These are phyloP conservation scores for Tetrapisispora pingtungensis DNA, from an alignment of 805 yeast species.

Conservation along the genomic window DNA sequence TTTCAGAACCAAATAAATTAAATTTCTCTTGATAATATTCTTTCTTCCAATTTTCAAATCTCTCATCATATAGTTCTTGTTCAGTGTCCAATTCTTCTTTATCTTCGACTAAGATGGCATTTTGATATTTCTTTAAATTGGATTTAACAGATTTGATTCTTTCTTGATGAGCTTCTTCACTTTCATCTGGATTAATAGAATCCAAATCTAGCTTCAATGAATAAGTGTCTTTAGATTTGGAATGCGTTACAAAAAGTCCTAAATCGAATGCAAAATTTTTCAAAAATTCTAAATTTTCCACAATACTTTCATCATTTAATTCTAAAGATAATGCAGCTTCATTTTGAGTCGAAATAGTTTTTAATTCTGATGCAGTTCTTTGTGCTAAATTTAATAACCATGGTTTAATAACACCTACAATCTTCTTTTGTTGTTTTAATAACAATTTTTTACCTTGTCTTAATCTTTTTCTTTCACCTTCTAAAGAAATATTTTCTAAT, in stretches of 20 bases:
- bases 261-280: constrained; percentile 56
- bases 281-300: constrained; percentile 46
- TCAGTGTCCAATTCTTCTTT: constrained; percentile 39
- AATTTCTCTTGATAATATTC: constrained; percentile 77
- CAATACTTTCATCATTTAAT: constrained; percentile 29
- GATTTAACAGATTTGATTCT: constrained; percentile 44
- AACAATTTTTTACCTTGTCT: constrained; percentile 55
- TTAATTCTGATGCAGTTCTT: not conserved
- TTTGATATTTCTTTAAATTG: constrained; percentile 53
- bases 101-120: constrained; percentile 49
- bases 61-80: constrained; percentile 57
- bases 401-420: constrained; percentile 48
- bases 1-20: constrained; percentile 40
- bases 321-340: constrained; percentile 4
- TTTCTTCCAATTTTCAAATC: constrained; percentile 76
- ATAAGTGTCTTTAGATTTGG: constrained; percentile 45
- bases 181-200: constrained; percentile 59
- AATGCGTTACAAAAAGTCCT: constrained; percentile 58
- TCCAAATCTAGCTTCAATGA: constrained; percentile 59
- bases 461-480: constrained; percentile 60
- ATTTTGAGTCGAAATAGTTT: not conserved
- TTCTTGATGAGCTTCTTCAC: constrained; percentile 51
- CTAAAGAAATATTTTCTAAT: constrained; percentile 59
- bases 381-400: constrained; percentile 28
- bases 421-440: constrained; percentile 62